Percentiles rank a stretch among this genome's conserved stretches.
Conservation (phyloP, 371 early-diverging fungal genomes). For the Syncephalastrum monosporum region DNA sequence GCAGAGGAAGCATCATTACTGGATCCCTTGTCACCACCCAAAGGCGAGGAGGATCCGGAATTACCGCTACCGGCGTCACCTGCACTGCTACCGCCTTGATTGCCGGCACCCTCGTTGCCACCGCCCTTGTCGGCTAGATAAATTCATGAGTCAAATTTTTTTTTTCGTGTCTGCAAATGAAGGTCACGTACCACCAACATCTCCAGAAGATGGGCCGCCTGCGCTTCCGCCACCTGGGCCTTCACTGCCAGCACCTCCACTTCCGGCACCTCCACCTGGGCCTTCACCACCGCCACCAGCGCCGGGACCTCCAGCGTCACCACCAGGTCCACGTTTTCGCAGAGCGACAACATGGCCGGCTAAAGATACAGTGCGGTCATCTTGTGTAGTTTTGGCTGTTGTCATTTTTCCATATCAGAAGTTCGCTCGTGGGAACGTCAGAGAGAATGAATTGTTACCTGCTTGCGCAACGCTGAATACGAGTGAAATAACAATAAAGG, state of each 20-base stretch:
- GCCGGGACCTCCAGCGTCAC: neutral
- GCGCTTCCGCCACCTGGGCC: neutral
- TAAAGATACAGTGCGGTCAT: neutral
- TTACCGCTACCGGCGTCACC: conserved; percentile 4
- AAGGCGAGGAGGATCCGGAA: neutral
- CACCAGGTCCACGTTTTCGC: neutral
- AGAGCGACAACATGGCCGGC: too few species aligned
- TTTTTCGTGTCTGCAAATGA: too few species aligned
- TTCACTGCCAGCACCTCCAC: neutral
- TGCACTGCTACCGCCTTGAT: neutral
- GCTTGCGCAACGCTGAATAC: neutral
- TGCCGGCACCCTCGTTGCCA: neutral
- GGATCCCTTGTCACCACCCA: neutral
- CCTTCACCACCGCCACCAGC: neutral
- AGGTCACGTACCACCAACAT: too few species aligned
- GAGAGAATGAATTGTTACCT: neutral
- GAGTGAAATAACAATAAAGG: neutral
- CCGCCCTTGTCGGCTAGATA: neutral
- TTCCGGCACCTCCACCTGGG: neutral
- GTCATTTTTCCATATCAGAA: neutral
- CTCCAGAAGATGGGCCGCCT: neutral
- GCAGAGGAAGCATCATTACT: conserved; percentile 1
- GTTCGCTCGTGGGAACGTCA: too few species aligned
- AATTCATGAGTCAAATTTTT: too few species aligned
- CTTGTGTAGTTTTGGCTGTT: neutral